Evolutionary conservation across 345 rosid species (phyloP).

Genomic region (Dovyalis caffra): DNA sequence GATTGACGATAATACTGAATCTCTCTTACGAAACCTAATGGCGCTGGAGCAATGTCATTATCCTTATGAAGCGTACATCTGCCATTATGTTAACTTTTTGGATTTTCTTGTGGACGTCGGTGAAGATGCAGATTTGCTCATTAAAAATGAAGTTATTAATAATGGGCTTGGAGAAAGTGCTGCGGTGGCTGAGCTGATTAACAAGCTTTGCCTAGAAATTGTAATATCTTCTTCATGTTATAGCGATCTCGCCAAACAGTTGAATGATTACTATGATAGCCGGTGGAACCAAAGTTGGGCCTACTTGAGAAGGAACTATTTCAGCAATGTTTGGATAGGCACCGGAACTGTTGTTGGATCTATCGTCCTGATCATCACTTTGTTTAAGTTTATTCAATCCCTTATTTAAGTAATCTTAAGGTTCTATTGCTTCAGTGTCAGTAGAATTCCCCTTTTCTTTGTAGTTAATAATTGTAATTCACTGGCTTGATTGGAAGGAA

Average conservation of each 20-base stretch:
- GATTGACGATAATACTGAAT: too few relatives aligned
- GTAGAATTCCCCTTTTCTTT: too few relatives aligned
- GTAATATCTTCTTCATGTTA: background rate
- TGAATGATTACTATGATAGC: background rate
- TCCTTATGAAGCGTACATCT: background rate
- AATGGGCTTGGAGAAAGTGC: background rate
- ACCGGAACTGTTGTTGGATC: background rate
- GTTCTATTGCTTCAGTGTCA: too few relatives aligned
- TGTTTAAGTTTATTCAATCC: background rate
- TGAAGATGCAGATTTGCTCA: background rate
- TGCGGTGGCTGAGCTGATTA: background rate
- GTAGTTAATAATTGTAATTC: too few relatives aligned
- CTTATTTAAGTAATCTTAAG: too few relatives aligned
- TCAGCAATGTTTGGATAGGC: background rate
- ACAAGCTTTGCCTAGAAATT: background rate
- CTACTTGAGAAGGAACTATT: background rate
- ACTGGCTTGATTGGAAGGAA: too few relatives aligned
- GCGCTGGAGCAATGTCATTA: background rate
- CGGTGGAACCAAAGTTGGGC: background rate
- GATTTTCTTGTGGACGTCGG: background rate
- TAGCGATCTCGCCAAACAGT: background rate
- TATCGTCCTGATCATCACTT: background rate
- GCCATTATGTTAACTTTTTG: background rate
- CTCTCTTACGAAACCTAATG: too few relatives aligned
- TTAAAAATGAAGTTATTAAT: background rate